Evolutionary conservation across 495 filamentous ascomycete species (phyloP).

Genomic region (Hyaloscypha bicolor): DNA sequence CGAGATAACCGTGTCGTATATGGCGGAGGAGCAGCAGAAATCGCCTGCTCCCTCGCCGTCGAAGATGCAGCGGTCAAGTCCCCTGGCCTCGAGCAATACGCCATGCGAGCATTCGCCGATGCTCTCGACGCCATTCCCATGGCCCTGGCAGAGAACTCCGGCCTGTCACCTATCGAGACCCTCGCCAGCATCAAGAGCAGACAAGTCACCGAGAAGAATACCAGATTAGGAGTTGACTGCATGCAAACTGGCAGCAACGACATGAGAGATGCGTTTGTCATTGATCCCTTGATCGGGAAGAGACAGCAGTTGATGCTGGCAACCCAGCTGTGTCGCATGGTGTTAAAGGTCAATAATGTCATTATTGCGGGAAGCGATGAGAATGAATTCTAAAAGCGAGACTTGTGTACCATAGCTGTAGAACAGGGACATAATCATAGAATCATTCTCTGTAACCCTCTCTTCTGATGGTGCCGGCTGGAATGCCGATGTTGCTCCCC

Average conservation of each 20-base stretch:
- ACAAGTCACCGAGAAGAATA: slow-evolving; percentile 88
- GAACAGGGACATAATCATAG: slow-evolving; percentile 25
- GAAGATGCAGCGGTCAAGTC: slow-evolving; percentile 95
- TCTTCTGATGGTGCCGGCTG: not conserved
- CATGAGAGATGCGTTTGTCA: slow-evolving; percentile 96
- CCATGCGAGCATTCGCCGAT: slow-evolving; percentile 96
- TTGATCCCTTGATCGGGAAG: slow-evolving; percentile 97
- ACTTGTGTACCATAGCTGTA: slow-evolving; percentile 31
- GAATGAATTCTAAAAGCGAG: slow-evolving; percentile 73
- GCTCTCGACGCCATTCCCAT: slow-evolving; percentile 95
- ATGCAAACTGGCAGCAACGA: slow-evolving; percentile 94
- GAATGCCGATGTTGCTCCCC: not conserved
- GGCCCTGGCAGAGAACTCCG: slow-evolving; percentile 96
- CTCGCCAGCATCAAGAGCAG: slow-evolving; percentile 92
- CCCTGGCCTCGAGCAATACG: slow-evolving; percentile 95
- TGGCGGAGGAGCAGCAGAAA: slow-evolving; percentile 95
- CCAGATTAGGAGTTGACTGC: slow-evolving; percentile 91
- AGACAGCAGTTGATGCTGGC: slow-evolving; percentile 93
- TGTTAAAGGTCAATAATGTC: slow-evolving; percentile 96
- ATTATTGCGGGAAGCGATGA: slow-evolving; percentile 93
- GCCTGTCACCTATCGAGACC: slow-evolving; percentile 92
- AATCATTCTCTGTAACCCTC: slow-evolving; percentile 13
- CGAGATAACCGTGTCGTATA: slow-evolving; percentile 98
- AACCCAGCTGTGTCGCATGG: slow-evolving; percentile 98
- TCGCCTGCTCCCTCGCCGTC: slow-evolving; percentile 94